phyloP scores from a whole-genome alignment of 2,329 filamentous ascomycete genomes.

The Aspergillus costaricaensis region DNA sequence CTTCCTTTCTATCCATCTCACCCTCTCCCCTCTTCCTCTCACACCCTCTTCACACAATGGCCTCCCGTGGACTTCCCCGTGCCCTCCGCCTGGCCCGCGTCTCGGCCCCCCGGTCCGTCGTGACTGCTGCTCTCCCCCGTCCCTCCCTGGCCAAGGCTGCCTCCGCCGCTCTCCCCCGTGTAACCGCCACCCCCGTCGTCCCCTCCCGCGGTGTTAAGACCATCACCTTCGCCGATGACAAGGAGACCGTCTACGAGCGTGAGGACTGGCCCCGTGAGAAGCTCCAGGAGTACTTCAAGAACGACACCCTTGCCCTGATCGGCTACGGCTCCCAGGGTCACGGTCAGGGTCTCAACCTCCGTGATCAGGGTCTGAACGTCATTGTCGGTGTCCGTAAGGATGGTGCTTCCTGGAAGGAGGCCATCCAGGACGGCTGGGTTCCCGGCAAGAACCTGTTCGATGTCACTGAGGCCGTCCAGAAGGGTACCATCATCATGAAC shows the following conservation, averaged over 20 bases:
- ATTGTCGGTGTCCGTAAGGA: conserved; percentile 98
- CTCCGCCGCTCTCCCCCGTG: conserved; percentile 43
- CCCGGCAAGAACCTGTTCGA: conserved; percentile 99
- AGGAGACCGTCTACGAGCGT: conserved; percentile 97
- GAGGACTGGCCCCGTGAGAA: conserved; percentile 98
- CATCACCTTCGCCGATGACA: conserved; percentile 94
- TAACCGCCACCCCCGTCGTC: conserved; percentile 48
- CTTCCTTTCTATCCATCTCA: conserved; percentile 14
- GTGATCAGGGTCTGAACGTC: conserved; percentile 99
- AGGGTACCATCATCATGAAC: conserved; percentile 98
- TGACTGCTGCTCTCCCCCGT: conserved; percentile 58
- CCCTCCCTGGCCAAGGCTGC: conserved; percentile 49
- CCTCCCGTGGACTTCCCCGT: conserved; percentile 54
- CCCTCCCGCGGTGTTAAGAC: conserved; percentile 84
- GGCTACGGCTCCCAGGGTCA: conserved; percentile 98
- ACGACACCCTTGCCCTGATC: conserved; percentile 98
- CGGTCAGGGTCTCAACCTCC: conserved; percentile 98
- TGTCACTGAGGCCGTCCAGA: conserved; percentile 91
- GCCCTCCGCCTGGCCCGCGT: conserved; percentile 60
- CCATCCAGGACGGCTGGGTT: conserved; percentile 94
- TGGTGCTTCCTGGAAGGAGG: conserved; percentile 98
- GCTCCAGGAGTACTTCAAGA: conserved; percentile 99
- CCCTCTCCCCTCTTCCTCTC: conserved; percentile 15
- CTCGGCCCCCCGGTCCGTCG: conserved; percentile 60
- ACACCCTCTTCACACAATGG: conserved; percentile 40